These are phyloP conservation scores for Sporodiniella umbellata DNA, from an alignment of 371 early-diverging fungal genomes.

Conservation along the genomic window DNA sequence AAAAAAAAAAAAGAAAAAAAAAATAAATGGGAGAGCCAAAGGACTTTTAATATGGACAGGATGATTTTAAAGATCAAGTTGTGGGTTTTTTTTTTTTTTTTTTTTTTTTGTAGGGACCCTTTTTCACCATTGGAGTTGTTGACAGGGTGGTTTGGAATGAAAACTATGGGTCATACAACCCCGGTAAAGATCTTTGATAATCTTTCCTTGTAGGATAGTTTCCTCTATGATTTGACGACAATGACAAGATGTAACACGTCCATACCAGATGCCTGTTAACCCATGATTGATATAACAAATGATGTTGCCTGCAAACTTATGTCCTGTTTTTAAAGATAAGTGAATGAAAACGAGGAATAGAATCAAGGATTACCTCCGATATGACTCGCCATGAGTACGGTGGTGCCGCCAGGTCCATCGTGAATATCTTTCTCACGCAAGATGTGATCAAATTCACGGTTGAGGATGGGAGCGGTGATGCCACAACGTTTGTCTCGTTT, in stretches of 20 bases:
- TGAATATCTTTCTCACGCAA: constrained; percentile 58
- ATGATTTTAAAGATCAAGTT: no score
- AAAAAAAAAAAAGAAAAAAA: no score
- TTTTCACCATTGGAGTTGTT: no score
- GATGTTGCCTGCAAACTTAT: constrained; percentile 81
- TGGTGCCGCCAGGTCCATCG: constrained; percentile 41
- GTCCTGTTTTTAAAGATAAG: no score
- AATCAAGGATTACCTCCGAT: constrained; percentile 55
- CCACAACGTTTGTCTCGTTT: constrained; percentile 82
- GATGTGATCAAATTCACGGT: constrained; percentile 62
- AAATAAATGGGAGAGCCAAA: no score
- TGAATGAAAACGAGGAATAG: no score
- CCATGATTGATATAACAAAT: constrained; percentile 61
- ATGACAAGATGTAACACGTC: constrained; percentile 62
- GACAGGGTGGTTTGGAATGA: no score
- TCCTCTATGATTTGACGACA: constrained; percentile 54
- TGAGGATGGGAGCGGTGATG: constrained; percentile 69
- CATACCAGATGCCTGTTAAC: constrained; percentile 62
- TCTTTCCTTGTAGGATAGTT: constrained; percentile 51
- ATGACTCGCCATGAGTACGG: constrained; percentile 65
- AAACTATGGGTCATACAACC: constrained; percentile 59
- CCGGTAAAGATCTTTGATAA: constrained; percentile 61
- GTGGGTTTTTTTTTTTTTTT: no score
- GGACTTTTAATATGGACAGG: no score
- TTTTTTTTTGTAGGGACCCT: no score